These are phyloP conservation scores for Sugiyamaella lignohabitans DNA, from an alignment of 805 yeast genomes.

Conservation along the genomic window DNA sequence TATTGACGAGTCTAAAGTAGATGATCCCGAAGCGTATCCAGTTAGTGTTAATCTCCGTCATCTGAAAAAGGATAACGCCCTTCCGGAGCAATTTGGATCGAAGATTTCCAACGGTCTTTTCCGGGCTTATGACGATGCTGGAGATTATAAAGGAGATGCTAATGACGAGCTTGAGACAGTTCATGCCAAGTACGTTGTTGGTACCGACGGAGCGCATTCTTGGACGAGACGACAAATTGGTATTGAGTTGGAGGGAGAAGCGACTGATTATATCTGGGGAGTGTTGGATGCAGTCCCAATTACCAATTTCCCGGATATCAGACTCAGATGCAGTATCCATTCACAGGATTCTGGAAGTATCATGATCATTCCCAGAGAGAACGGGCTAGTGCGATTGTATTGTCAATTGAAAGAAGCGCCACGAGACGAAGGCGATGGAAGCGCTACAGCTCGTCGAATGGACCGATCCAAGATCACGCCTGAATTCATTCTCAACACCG, in stretches of 20 bases:
- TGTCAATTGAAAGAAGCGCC: slow-evolving; percentile 29
- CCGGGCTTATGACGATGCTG: slow-evolving; percentile 27
- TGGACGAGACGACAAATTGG: slow-evolving; percentile 32
- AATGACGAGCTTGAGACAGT: slow-evolving; percentile 18
- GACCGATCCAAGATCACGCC: slow-evolving; percentile 33
- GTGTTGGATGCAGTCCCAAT: slow-evolving; percentile 33
- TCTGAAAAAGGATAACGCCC: slow-evolving; percentile 16
- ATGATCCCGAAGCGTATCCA: slow-evolving; percentile 20
- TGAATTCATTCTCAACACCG: slow-evolving; percentile 26
- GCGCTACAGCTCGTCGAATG: slow-evolving; percentile 17
- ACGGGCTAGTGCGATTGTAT: slow-evolving; percentile 30
- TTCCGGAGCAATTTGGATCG: slow-evolving; percentile 16
- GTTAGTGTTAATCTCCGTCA: slow-evolving; percentile 23
- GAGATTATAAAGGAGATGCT: slow-evolving; percentile 15
- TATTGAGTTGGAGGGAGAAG: slow-evolving; percentile 32
- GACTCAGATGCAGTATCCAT: slow-evolving; percentile 32
- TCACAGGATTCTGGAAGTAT: slow-evolving; percentile 30
- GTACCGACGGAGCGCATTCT: slow-evolving; percentile 33
- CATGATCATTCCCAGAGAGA: slow-evolving; percentile 34
- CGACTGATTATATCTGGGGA: slow-evolving; percentile 34
- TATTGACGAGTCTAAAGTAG: slow-evolving; percentile 17
- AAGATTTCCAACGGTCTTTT: slow-evolving; percentile 27
- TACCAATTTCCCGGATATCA: slow-evolving; percentile 34
- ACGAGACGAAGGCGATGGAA: slow-evolving; percentile 10
- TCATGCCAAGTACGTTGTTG: slow-evolving; percentile 31